Evolutionary conservation across 768 basidiomycete genomes (phyloP).

Genomic region (Heimioporus sp.): DNA sequence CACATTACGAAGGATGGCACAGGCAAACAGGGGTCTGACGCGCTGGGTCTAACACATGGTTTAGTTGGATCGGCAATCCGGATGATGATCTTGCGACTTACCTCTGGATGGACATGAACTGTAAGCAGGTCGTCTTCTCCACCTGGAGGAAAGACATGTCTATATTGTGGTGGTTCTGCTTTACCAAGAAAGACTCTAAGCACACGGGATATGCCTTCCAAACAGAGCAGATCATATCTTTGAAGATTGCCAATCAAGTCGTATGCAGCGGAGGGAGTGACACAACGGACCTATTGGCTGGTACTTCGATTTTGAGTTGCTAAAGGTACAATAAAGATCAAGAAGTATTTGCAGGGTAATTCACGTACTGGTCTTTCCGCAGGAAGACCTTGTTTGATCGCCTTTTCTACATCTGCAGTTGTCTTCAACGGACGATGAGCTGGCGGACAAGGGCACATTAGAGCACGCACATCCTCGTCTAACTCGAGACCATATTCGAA

Average conservation of each 20-base stretch:
- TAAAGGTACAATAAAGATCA: constrained; percentile 31
- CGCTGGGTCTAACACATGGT: constrained; percentile 56
- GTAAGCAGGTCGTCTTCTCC: constrained; percentile 66
- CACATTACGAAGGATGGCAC: constrained; percentile 86
- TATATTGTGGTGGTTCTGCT: constrained; percentile 67
- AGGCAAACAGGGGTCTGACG: constrained; percentile 89
- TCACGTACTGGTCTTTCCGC: constrained; percentile 75
- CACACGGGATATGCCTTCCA: constrained; percentile 91
- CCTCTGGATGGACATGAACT: constrained; percentile 70
- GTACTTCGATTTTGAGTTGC: constrained; percentile 98
- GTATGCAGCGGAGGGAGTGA: background rate
- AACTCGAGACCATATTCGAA: constrained; percentile 98
- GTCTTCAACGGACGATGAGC: constrained; percentile 52
- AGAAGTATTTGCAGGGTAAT: background rate
- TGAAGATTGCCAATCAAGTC: constrained; percentile 4
- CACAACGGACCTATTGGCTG: constrained; percentile 80
- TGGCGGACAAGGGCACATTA: background rate
- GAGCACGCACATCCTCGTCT: constrained; percentile 85
- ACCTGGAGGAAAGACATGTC: constrained; percentile 65
- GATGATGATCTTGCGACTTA: constrained; percentile 31
- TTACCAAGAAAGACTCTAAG: constrained; percentile 80
- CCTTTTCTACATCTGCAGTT: constrained; percentile 80
- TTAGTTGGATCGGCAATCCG: background rate
- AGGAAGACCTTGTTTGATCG: constrained; percentile 79
- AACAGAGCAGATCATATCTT: constrained; percentile 96